Evolutionary conservation across 2,329 filamentous ascomycete species (phyloP), one percentile per base, ranked within the genome.

Genomic region (Botrytis tulipae): DNA sequence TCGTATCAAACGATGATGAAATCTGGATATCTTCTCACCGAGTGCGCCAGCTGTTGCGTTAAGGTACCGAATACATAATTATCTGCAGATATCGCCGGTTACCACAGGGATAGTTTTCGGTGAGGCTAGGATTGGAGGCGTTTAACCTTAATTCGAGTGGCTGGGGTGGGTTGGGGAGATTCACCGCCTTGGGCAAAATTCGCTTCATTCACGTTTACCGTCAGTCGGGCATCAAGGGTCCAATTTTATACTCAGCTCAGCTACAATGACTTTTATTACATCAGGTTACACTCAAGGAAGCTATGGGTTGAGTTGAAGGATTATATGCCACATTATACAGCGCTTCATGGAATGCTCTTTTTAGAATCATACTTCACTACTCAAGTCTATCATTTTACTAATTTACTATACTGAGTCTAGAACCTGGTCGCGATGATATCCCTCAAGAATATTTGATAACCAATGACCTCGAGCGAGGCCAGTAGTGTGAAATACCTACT

Each of bases 181-280:
- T 61, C 35, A 61, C 59, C 59, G 59, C 59, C 59, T 61, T 37
- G 59, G 59, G 59, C 59, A 61, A n/a, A 61, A 61, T 61, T 40
- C 59, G 51, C n/a, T 18, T 29, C n/a, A 29, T 57, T 14, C n/a
- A 54, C n/a, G 51, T 54, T 54, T 29, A 18, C 51, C n/a, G 14
- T 57, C 51, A 32, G 14, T 57, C 51, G 51, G 51, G 51, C n/a
- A 57, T 57, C 51, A 57, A 57, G 6, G 51, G 51, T 29, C 51
- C 12, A 54, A 7, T 54, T 54, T 57, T 57, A 18, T 57, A 57
- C n/a, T 57, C n/a, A 54, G n/a, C 25, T 54, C n/a, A 57, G n/a
- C 14, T 32, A n/a, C 51, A 54, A 54, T 29, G 14, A n/a, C n/a
- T 54, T 51, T 25, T 12, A 51, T 48, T 10, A 25, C 44, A 46